Evolutionary conservation across 2,329 filamentous ascomycete species (phyloP).

Genomic region (Coniochaeta prunicola): DNA sequence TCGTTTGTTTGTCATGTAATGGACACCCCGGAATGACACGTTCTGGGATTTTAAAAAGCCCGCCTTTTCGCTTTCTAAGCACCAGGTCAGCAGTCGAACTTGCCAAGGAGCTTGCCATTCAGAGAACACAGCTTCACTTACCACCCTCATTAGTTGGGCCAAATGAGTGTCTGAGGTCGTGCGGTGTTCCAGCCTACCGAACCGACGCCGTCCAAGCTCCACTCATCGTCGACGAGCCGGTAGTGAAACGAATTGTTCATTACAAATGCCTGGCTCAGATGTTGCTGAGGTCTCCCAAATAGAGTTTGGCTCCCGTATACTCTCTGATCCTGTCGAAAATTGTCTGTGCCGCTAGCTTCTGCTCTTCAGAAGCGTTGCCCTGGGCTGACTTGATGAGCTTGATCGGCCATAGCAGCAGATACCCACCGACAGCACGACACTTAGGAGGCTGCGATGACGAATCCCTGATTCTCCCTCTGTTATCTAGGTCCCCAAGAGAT

Average conservation of each 20-base stretch:
- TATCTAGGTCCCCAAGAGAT: constrained; percentile 23
- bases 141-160: background rate
- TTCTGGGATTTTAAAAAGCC: background rate
- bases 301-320: constrained; percentile 28
- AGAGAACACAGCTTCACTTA: background rate
- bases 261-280: too few species aligned
- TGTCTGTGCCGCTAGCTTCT: constrained; percentile 18
- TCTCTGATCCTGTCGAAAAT: constrained; percentile 30
- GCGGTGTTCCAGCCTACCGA: too few species aligned
- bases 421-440: constrained; percentile 25
- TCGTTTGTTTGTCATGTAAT: background rate
- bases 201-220: too few species aligned
- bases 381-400: constrained; percentile 22
- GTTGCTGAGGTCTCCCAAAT: constrained; percentile 19
- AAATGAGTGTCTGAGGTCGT: background rate
- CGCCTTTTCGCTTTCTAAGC: background rate
- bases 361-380: constrained; percentile 14
- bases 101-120: background rate
- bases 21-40: background rate
- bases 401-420: constrained; percentile 30
- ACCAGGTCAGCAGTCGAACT: background rate
- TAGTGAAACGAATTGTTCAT: too few species aligned
- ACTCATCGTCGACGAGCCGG: background rate
- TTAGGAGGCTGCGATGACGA: constrained; percentile 11
- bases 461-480: constrained; percentile 11